Percentiles rank a stretch among this genome's conserved stretches.
Evolutionary conservation across 83 land plant species (phyloP).

Genomic region (Larix sibirica): DNA sequence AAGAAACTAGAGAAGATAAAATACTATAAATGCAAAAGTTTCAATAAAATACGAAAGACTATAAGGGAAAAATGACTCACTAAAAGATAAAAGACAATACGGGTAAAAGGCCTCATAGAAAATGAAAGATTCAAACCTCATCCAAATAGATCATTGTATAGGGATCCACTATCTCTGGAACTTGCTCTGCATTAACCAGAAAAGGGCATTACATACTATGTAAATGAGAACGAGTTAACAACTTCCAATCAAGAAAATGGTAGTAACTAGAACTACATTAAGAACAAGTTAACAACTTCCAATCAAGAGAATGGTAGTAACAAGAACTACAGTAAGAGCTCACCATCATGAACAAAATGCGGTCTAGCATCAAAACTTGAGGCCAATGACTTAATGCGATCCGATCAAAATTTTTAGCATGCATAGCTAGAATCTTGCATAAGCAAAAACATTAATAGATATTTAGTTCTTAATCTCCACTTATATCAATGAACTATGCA

Average conservation of each 20-base stretch:
- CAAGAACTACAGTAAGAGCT: no score
- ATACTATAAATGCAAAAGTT: not conserved
- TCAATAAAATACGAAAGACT: not conserved
- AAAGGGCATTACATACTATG: not conserved
- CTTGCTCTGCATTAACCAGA: constrained; percentile 33
- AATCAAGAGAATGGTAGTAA: no score
- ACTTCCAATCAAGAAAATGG: not conserved
- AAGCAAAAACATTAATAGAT: not conserved
- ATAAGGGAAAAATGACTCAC: not conserved
- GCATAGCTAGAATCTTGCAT: constrained; percentile 36
- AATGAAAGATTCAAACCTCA: constrained; percentile 24
- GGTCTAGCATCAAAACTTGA: not conserved
- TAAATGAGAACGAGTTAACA: not conserved
- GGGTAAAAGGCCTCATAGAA: not conserved
- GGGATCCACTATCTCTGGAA: constrained; percentile 29
- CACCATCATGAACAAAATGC: not conserved
- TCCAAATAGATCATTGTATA: constrained; percentile 38
- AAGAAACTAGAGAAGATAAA: not conserved
- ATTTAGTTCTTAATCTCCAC: not conserved
- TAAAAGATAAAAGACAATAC: not conserved
- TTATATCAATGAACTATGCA: not conserved
- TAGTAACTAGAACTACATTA: not conserved
- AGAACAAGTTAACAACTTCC: no score
- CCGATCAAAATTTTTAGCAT: constrained; percentile 43
- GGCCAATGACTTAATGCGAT: constrained; percentile 38